phyloP scores from a whole-genome alignment of 1,139 yeast species.

The Geotrichum australiense region DNA sequence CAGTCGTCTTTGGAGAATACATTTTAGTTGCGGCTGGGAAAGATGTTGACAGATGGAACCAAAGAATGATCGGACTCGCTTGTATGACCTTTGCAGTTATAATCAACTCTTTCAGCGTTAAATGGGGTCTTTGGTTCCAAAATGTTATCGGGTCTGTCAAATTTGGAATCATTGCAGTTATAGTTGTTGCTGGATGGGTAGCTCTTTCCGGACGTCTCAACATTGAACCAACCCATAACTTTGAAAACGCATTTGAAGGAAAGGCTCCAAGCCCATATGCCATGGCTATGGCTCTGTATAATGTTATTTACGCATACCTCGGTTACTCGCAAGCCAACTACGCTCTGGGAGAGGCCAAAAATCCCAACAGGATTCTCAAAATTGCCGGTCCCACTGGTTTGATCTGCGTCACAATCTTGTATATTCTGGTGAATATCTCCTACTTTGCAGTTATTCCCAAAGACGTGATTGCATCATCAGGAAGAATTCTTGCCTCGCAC shows the following conservation, averaged over 20 bases:
- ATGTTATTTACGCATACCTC: constrained; percentile 69
- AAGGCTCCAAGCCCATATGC: constrained; percentile 65
- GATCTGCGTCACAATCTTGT: constrained; percentile 50
- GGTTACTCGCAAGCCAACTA: constrained; percentile 59
- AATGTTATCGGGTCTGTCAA: constrained; percentile 68
- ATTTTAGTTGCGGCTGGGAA: constrained; percentile 62
- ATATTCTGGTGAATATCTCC: constrained; percentile 63
- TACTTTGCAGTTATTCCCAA: constrained; percentile 73
- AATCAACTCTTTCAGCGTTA: constrained; percentile 55
- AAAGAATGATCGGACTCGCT: constrained; percentile 67
- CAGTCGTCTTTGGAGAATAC: constrained; percentile 45
- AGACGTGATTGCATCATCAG: constrained; percentile 51
- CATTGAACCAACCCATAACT: constrained; percentile 49
- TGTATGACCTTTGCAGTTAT: constrained; percentile 67
- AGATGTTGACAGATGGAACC: constrained; percentile 65
- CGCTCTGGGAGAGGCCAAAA: constrained; percentile 69
- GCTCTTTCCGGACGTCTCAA: constrained; percentile 61
- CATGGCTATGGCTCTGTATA: constrained; percentile 67
- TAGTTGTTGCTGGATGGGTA: constrained; percentile 73
- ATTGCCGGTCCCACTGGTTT: constrained; percentile 71
- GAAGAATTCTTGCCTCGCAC: constrained; percentile 65
- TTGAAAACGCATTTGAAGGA: constrained; percentile 54
- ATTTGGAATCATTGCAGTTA: constrained; percentile 57
- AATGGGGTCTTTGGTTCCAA: constrained; percentile 60
- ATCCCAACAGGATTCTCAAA: constrained; percentile 62